A percentile compares a stretch with the other conserved stretches of the same genome.
Evolutionary conservation across 2,329 filamentous ascomycete genomes (phyloP).

Genomic region (Zasmidium citrigriseum): DNA sequence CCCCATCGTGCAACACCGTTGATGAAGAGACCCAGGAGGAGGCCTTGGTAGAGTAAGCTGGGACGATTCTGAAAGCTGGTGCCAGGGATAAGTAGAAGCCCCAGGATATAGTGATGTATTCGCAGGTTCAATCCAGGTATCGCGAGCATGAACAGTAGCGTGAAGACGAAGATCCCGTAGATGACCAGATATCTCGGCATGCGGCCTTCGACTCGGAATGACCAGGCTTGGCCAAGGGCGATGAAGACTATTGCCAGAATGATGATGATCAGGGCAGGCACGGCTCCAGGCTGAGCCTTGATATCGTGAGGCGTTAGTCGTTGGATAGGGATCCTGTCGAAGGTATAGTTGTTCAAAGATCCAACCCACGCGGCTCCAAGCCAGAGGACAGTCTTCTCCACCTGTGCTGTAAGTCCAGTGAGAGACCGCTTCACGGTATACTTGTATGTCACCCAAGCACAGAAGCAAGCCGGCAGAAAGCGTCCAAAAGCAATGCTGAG

Average conservation of each 20-base stretch:
- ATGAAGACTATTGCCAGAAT: slow-evolving; percentile 69
- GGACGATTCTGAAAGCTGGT: slow-evolving; percentile 87
- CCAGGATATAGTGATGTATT: slow-evolving; percentile 94
- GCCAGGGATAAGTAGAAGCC: slow-evolving; percentile 80
- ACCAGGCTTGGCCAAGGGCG: slow-evolving; percentile 75
- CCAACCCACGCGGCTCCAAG: slow-evolving; percentile 89
- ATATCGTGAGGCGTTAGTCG: slow-evolving; percentile 90
- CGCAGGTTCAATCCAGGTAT: slow-evolving; percentile 79
- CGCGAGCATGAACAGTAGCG: slow-evolving; percentile 69
- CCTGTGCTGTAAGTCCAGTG: slow-evolving; percentile 71
- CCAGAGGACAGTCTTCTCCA: slow-evolving; percentile 90
- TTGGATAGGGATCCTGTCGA: slow-evolving; percentile 90
- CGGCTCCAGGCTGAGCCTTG: slow-evolving; percentile 82
- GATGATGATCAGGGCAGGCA: slow-evolving; percentile 77
- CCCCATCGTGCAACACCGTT: slow-evolving; percentile 95
- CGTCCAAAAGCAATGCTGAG: slow-evolving; percentile 78
- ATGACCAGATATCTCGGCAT: slow-evolving; percentile 75
- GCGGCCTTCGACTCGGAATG: slow-evolving; percentile 80
- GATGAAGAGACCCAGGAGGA: slow-evolving; percentile 87
- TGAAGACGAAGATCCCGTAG: slow-evolving; percentile 67
- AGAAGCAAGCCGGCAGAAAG: slow-evolving; percentile 84
- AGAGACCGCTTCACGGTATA: slow-evolving; percentile 77
- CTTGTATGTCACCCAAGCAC: slow-evolving; percentile 82
- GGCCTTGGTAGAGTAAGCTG: slow-evolving; percentile 81
- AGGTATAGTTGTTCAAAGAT: slow-evolving; percentile 90